These are phyloP conservation scores for Aspergillus sp. DNA, from an alignment of 2,329 filamentous ascomycete species.

Conservation along the genomic window DNA sequence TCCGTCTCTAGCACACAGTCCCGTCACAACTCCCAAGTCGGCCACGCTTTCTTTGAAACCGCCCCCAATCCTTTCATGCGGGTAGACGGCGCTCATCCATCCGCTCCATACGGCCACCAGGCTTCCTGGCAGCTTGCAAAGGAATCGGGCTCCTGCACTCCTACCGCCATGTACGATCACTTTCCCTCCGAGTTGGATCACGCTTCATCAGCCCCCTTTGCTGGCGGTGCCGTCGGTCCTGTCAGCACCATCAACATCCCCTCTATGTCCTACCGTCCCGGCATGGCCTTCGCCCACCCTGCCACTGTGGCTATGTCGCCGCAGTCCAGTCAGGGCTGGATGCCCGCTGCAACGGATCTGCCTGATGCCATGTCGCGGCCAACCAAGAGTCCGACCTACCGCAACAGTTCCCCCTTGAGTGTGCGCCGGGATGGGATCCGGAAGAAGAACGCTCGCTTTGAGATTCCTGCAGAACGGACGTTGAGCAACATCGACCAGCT, in stretches of 20 bases:
- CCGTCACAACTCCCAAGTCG: slow-evolving; percentile 44
- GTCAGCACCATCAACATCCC: slow-evolving; percentile 42
- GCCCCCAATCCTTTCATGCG: slow-evolving; percentile 65
- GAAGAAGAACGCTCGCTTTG: slow-evolving; percentile 98
- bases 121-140: slow-evolving; percentile 65
- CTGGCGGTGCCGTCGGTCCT: slow-evolving; percentile 45
- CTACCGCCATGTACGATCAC: slow-evolving; percentile 70
- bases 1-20: slow-evolving; percentile 45
- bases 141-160: slow-evolving; percentile 71
- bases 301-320: slow-evolving; percentile 60
- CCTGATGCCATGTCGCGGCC: slow-evolving; percentile 55
- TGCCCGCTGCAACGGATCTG: slow-evolving; percentile 49
- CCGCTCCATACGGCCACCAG: slow-evolving; percentile 48
- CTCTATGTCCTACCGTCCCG: slow-evolving; percentile 47
- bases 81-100: slow-evolving; percentile 52
- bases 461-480: slow-evolving; percentile 91
- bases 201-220: slow-evolving; percentile 44
- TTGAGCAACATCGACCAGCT: slow-evolving; percentile 92
- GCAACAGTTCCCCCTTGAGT: slow-evolving; percentile 72
- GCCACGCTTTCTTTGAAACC: slow-evolving; percentile 52
- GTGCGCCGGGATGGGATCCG: slow-evolving; percentile 82
- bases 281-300: slow-evolving; percentile 52
- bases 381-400: slow-evolving; percentile 65
- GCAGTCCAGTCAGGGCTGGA: slow-evolving; percentile 61
- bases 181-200: slow-evolving; percentile 56